phyloP scores from a whole-genome alignment of 2,329 filamentous ascomycete genomes.

The Stagonosporopsis cucurbitacearum region DNA sequence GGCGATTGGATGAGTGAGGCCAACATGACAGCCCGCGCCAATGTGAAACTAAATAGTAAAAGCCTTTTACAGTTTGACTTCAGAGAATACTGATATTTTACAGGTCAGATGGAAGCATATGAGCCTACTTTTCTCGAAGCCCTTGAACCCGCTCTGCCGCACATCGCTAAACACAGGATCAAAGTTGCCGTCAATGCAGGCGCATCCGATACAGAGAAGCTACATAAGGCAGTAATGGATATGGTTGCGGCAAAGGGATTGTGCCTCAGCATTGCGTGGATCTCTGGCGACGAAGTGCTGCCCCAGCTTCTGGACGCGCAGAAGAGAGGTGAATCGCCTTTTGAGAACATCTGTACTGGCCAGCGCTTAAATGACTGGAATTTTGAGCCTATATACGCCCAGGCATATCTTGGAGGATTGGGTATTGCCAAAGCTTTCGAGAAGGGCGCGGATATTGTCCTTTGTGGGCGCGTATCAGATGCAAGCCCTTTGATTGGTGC shows the following conservation, averaged over 20 bases:
- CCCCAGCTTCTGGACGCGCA: slow-evolving; percentile 44
- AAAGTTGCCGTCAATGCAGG: slow-evolving; percentile 47
- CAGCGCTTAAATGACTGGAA: slow-evolving; percentile 46
- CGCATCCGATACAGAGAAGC: slow-evolving; percentile 39
- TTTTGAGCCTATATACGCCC: slow-evolving; percentile 46
- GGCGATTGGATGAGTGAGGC: slow-evolving; percentile 45
- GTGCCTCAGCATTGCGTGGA: slow-evolving; percentile 46
- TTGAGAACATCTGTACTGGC: slow-evolving; percentile 50
- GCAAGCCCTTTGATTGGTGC: slow-evolving; percentile 54
- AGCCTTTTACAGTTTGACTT: too few species aligned
- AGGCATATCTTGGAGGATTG: slow-evolving; percentile 53
- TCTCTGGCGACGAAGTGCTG: slow-evolving; percentile 54
- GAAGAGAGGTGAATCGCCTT: slow-evolving; percentile 45
- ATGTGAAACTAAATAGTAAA: slow-evolving; percentile 31
- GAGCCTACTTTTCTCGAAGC: slow-evolving; percentile 61
- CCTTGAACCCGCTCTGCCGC: slow-evolving; percentile 49
- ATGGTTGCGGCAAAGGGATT: slow-evolving; percentile 33
- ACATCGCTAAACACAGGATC: slow-evolving; percentile 41
- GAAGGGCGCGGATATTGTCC: slow-evolving; percentile 53
- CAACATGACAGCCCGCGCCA: slow-evolving; percentile 40
- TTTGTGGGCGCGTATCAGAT: slow-evolving; percentile 55
- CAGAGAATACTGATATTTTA: slow-evolving; percentile 1
- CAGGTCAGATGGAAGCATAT: slow-evolving; percentile 52
- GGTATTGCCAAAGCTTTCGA: slow-evolving; percentile 52
- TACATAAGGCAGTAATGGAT: slow-evolving; percentile 34